phyloP scores from a whole-genome alignment of 495 filamentous ascomycete genomes.

The Polyplosphaeria fusca region DNA sequence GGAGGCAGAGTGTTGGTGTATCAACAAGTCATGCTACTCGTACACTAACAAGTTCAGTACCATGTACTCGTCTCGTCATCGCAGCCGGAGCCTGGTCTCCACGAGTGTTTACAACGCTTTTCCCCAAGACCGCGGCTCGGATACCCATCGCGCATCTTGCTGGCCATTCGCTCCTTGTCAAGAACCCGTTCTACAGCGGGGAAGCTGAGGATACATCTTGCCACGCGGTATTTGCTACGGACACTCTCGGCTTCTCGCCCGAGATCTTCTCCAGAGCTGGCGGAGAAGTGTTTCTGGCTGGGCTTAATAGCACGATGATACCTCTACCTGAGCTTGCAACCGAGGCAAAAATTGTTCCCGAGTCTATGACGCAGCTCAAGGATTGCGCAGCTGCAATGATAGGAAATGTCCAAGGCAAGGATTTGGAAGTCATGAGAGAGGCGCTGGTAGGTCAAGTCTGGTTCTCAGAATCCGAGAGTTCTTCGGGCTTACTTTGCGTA shows the following conservation, averaged over 20 bases:
- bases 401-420: conserved; percentile 47
- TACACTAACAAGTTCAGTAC: conserved; percentile 42
- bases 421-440: conserved; percentile 61
- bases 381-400: conserved; percentile 56
- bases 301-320: conserved; percentile 60
- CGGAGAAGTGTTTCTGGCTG: conserved; percentile 68
- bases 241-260: conserved; percentile 57
- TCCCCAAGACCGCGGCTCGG: conserved; percentile 51
- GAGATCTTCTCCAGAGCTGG: conserved; percentile 65
- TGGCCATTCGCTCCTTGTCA: conserved; percentile 67
- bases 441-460: conserved; percentile 43
- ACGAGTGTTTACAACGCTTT: conserved; percentile 59
- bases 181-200: conserved; percentile 56
- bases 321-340: conserved; percentile 56
- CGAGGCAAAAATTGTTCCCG: conserved; percentile 45
- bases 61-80: conserved; percentile 59
- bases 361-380: conserved; percentile 52
- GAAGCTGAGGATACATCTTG: conserved; percentile 46
- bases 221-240: conserved; percentile 69
- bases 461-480: not conserved
- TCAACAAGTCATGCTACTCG: too few species aligned
- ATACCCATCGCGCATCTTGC: conserved; percentile 62
- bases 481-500: conserved; percentile 2
- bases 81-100: conserved; percentile 70
- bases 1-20: conserved; percentile 48